Base-by-base conservation (phyloP, 148 eudicot species). In the Spergularia bocconei region DNA sequence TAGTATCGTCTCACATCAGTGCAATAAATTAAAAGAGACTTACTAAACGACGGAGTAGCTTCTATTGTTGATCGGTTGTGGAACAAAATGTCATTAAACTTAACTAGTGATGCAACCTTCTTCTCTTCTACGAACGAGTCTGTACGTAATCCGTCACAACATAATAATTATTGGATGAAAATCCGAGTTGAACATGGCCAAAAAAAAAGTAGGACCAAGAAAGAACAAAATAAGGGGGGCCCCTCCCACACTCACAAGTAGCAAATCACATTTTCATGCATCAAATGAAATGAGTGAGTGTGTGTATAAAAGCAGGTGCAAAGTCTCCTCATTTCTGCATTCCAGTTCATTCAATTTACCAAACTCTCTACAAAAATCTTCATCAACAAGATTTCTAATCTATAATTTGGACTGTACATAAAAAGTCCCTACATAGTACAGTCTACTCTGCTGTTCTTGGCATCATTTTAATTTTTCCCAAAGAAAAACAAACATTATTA, bases 221-320 rank as follows among this genome's bases (percentile, higher is more conserved):
- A 67, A 41, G 10, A 6, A 11, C 7, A 57, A 78, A 44, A 4
- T 6, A 44, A 44, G 48, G 82, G 48, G 82, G 74, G 63, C 17
- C 79, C 55, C 71, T 13, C 71, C 5, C 48, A 15, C 47, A 61
- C 47, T 33, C 44, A 63, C 67, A 63, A 63, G 48, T 44, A 7
- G 48, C 48, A 44, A 36, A 63, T 9, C 19, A 63, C 44, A 63
- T 33, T 44, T 63, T 15, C 47, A 15, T 33, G 19, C n/a, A 38
- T 13, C 39, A 41, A 72, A 54, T 67, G 60, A 41, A 72, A 54
- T 67, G 60, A 74, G 51, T 52, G 12, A 77, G 63, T 62, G 67
- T 66, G 77, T 80, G 63, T 86, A 54, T 61, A 74, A 81, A 83
- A 79, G 80, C 81, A 84, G 61, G 69, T 69, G 54, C 73, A 75